A percentile compares a stretch with the other conserved stretches of the same genome.
These are phyloP conservation scores for Kuraishia hungarica DNA, from an alignment of 805 yeast genomes.

Conservation along the genomic window DNA sequence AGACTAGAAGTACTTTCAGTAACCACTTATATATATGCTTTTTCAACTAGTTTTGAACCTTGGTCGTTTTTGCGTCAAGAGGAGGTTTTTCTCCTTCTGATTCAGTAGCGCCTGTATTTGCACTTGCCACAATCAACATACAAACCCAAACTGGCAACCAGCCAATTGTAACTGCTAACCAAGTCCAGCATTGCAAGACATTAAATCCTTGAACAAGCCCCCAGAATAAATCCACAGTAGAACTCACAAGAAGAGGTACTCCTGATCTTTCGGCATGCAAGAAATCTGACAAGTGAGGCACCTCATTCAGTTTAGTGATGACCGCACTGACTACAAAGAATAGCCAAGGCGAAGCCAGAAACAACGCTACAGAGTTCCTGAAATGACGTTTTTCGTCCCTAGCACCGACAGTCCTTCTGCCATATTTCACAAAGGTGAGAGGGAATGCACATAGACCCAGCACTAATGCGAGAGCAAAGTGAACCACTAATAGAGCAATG, in stretches of 20 bases:
- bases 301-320: constrained; percentile 4
- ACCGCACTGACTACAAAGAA: neutral
- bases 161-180: constrained; percentile 63
- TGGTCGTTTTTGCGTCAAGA: no score
- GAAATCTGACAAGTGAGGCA: neutral
- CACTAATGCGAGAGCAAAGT: constrained; percentile 71
- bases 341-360: neutral
- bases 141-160: constrained; percentile 81
- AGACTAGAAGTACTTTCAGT: no score
- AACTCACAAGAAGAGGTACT: neutral
- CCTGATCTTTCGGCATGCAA: neutral
- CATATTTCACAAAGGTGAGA: constrained; percentile 48
- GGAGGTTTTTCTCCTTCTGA: neutral
- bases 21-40: no score
- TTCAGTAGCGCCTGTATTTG: neutral
- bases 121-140: constrained; percentile 12
- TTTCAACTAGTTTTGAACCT: no score
- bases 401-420: constrained; percentile 4
- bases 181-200: constrained; percentile 75
- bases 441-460: constrained; percentile 74
- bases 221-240: neutral
- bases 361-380: neutral
- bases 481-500: constrained; percentile 68
- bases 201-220: constrained; percentile 58
- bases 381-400: neutral